These are phyloP conservation scores for Diplodia corticola DNA, from an alignment of 2,329 filamentous ascomycete species.

Conservation along the genomic window DNA sequence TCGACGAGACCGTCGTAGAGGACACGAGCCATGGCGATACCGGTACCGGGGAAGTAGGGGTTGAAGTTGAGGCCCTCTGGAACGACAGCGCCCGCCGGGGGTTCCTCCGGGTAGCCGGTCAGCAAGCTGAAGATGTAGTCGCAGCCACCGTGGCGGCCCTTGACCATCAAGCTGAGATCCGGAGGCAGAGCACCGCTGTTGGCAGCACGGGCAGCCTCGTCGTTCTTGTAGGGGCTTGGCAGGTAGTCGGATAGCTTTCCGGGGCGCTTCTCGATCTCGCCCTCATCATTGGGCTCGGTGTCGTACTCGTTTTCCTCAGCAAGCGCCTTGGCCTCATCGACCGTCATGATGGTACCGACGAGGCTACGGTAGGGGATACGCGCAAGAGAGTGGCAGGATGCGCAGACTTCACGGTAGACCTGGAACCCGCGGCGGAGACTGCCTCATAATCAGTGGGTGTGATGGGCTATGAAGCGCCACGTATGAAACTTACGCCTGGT, in stretches of 20 bases:
- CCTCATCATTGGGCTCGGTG: conserved; percentile 95
- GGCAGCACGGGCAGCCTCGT: conserved; percentile 94
- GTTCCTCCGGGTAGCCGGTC: conserved; percentile 96
- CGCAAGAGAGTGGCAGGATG: conserved; percentile 93
- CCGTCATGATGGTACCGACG: conserved; percentile 88
- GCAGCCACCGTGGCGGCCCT: conserved; percentile 95
- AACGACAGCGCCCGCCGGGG: conserved; percentile 83
- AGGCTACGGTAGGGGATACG: conserved; percentile 91
- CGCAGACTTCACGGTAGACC: conserved; percentile 98
- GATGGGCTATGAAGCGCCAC: neutral
- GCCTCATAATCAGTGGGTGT: conserved; percentile 15
- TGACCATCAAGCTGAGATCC: conserved; percentile 96
- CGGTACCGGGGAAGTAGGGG: conserved; percentile 98
- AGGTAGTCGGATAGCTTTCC: conserved; percentile 99
- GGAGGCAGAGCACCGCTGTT: conserved; percentile 98
- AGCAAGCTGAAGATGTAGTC: conserved; percentile 97
- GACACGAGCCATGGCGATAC: conserved; percentile 98
- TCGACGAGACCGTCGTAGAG: conserved; percentile 97
- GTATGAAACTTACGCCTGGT: conserved; percentile 74
- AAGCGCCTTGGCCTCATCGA: conserved; percentile 95
- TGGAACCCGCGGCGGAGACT: conserved; percentile 99
- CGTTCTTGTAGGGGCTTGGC: conserved; percentile 94
- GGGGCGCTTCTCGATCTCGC: conserved; percentile 96
- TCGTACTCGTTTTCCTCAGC: conserved; percentile 99
- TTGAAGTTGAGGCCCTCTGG: conserved; percentile 97